A percentile compares a stretch with the other conserved stretches of the same genome.
phyloP scores from a whole-genome alignment of 75 land plant species.

The Cunninghamia lanceolata region DNA sequence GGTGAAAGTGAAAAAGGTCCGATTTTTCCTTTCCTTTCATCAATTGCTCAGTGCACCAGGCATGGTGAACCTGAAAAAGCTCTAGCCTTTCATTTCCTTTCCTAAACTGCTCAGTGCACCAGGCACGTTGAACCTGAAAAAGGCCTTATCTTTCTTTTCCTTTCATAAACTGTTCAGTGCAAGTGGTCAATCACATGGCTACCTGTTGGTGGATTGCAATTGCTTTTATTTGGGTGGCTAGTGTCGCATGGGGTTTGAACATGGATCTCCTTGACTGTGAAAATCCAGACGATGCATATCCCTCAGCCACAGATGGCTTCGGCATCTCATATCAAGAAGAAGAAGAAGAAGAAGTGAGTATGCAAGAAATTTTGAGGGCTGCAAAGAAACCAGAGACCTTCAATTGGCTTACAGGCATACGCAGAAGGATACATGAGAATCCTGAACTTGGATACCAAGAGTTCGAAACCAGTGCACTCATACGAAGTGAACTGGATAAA shows the following conservation, averaged over 20 bases:
- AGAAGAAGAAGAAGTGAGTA: neutral
- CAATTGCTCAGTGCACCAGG: no score
- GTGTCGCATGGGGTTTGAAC: neutral
- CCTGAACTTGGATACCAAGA: slow-evolving; percentile 52
- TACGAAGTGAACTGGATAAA: slow-evolving; percentile 34
- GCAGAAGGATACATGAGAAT: slow-evolving; percentile 41
- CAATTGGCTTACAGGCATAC: slow-evolving; percentile 32
- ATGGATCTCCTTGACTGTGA: neutral
- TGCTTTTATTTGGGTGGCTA: neutral
- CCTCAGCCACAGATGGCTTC: neutral
- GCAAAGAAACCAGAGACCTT: slow-evolving; percentile 19
- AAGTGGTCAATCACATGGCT: neutral
- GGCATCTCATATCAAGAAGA: neutral
- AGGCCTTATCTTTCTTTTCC: neutral
- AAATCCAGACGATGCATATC: neutral
- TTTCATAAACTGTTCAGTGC: neutral
- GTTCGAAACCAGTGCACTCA: slow-evolving; percentile 40
- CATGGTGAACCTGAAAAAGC: neutral
- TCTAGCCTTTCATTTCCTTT: neutral
- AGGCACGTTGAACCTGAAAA: neutral
- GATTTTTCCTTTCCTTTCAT: no score
- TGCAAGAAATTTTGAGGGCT: slow-evolving; percentile 15
- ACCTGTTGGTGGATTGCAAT: neutral
- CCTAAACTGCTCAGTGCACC: neutral
- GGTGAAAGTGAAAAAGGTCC: no score